Evolutionary conservation across 1,139 yeast genomes (phyloP), one percentile per base, ranked within the genome.

Genomic region (Meyerozyma athensensis): DNA sequence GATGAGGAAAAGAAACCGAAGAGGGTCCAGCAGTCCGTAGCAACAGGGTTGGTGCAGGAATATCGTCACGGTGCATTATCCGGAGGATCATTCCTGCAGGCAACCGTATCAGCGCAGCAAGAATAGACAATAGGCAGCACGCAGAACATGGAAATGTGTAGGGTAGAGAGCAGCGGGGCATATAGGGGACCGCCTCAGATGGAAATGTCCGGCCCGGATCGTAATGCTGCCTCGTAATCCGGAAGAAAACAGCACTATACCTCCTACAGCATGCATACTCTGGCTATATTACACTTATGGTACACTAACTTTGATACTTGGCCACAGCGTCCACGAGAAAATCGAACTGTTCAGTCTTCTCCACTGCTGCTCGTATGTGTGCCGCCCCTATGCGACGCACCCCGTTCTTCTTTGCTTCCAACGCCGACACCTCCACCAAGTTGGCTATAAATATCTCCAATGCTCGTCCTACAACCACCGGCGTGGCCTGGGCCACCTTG

Each of bases 401-500:
- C 12, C 94, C 95, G 41, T 79, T 74, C 39, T 71, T 68, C 41
- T 81, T 77, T 7, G 97, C 96, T 50, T 86, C 89, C 34, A 77
- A 72, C 37, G 87, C 81, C 13, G 95, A 76, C 36, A 86, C 90
- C 52, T 86, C 92, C 37, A 92, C 95, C 43, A 94, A 71, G 41
- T 92, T 79, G 39, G 95, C 89, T 77, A 92, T 79, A 57, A 92
- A 92, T 44, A 87, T 77, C 62, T 92, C 98, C 39, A 92, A 70
- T 0, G 97, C 96, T 46, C 96, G 75, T 7, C 98, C 97, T 9
- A 92, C 96, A 21, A 90, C 90, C 18, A 92, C 84, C 0, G 99
- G 99, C 3, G 98, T 92, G 4, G 97, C 97, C 58, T 90, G 97
- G 7, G 98, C 97, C 12, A 94, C 98, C 59, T 92, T 92, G 4